Base-by-base conservation (phyloP, 768 basidiomycete species). In the Lentinus brumalis region DNA sequence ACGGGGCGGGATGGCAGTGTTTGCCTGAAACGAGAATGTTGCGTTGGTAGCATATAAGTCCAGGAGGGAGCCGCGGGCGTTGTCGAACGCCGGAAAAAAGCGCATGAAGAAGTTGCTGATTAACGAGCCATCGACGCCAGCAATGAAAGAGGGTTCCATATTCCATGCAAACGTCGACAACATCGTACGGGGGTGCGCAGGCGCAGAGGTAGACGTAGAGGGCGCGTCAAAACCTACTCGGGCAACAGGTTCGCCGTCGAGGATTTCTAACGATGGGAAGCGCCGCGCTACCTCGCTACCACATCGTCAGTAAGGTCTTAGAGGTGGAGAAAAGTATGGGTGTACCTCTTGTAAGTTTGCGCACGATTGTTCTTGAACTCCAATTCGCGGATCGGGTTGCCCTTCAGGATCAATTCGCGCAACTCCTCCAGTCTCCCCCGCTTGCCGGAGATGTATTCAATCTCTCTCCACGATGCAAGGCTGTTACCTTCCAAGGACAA, bases 11-110 rank as follows among this genome's bases (percentile, higher is more conserved):
- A 96, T 90, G 6, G 83, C 71, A 1, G 95, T 96, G 71, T 95
- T 96, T 67, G 86, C 85, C 18, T 89, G 90, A 71, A 88, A 91
- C 1, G 95, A 97, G 72, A 98, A 95, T 8, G 94, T 96, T n/a
- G 96, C 91, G 11, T 83, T 76, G 0, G 91, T 86, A 60, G 91
- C 85, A 71, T 98, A 99, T 18, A 83, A 92, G 49, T 88, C 79
- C 15, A 83, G 69, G 6, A 98, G 81, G 0, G 79, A 75, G 0
- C 81, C 74, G 16, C 96, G 86, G 64, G 91, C 85, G 18, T 77
- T 81, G 72, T 99, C 97, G 73, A 92, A 96, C 2, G 86, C 72
- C 9, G 88, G 84, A 76, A 98, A 95, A 75, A 89, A 97, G 51
- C 88, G 85, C 63, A 85, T 81, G 54, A 95, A 84, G 77, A 96